These are phyloP conservation scores for Schwanniomyces polymorphus DNA, from an alignment of 805 yeast species.

Conservation along the genomic window DNA sequence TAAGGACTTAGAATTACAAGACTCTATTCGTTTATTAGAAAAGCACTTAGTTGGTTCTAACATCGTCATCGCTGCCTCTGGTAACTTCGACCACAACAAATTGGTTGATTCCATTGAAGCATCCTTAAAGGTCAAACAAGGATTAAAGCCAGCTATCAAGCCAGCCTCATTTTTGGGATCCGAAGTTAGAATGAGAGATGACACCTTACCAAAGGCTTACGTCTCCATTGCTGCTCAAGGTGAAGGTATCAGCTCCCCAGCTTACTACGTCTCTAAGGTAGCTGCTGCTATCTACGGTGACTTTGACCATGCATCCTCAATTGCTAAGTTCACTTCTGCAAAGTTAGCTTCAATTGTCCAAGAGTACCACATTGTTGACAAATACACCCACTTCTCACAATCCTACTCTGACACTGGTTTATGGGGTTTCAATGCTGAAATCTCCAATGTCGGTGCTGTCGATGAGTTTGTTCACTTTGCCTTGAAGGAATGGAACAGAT, in stretches of 20 bases:
- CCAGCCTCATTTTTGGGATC: slow-evolving; percentile 78
- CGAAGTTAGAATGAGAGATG: slow-evolving; percentile 86
- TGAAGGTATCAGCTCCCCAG: slow-evolving; percentile 62
- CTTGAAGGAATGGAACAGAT: slow-evolving; percentile 85
- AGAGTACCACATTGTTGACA: slow-evolving; percentile 73
- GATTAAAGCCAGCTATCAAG: slow-evolving; percentile 47
- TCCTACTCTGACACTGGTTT: slow-evolving; percentile 78
- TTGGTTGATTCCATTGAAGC: slow-evolving; percentile 64
- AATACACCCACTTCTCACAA: slow-evolving; percentile 67
- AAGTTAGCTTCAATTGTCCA: slow-evolving; percentile 68
- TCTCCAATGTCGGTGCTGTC: slow-evolving; percentile 56
- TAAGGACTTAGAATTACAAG: slow-evolving; percentile 55
- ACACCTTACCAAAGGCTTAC: slow-evolving; percentile 79
- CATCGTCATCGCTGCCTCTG: slow-evolving; percentile 68
- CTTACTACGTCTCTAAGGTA: slow-evolving; percentile 70
- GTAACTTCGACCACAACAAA: slow-evolving; percentile 69
- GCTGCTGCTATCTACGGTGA: slow-evolving; percentile 60
- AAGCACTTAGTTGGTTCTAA: slow-evolving; percentile 62
- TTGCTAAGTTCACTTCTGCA: slow-evolving; percentile 56
- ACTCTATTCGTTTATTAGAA: slow-evolving; percentile 55
- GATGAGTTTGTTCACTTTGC: slow-evolving; percentile 83
- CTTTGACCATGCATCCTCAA: slow-evolving; percentile 54
- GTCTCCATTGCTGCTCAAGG: slow-evolving; percentile 74
- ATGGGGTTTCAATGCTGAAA: slow-evolving; percentile 77
- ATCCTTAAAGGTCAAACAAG: slow-evolving; percentile 48